phyloP scores from a whole-genome alignment of 1,139 yeast genomes.

The Saccharomyces pastorianus region DNA sequence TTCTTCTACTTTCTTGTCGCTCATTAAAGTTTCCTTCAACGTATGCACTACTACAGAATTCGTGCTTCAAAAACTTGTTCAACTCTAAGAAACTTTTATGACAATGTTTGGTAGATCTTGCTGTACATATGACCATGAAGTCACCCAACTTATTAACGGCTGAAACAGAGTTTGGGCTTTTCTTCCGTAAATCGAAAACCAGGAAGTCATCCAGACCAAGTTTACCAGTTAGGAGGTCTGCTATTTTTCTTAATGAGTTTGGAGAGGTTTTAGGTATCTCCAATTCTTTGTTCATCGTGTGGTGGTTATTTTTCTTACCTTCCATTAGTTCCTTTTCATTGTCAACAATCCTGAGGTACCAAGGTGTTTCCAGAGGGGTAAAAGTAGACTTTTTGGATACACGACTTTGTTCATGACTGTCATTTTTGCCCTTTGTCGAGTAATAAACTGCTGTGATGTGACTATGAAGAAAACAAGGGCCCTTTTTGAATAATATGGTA shows the following conservation, averaged over 20 bases:
- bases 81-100: slow-evolving; percentile 62
- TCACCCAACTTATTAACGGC: slow-evolving; percentile 36
- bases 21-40: slow-evolving; percentile 68
- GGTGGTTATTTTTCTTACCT: neutral
- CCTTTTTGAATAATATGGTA: slow-evolving; percentile 5
- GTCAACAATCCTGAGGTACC: slow-evolving; percentile 25
- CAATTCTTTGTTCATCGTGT: too few species aligned
- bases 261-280: slow-evolving; percentile 39
- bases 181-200: slow-evolving; percentile 49
- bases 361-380: slow-evolving; percentile 13
- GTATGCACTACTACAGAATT: slow-evolving; percentile 38
- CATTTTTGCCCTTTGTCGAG: neutral
- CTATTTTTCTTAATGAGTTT: slow-evolving; percentile 37
- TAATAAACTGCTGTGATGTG: neutral
- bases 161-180: slow-evolving; percentile 39
- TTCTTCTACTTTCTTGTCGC: slow-evolving; percentile 48
- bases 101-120: slow-evolving; percentile 70
- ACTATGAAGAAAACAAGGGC: slow-evolving; percentile 12
- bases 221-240: slow-evolving; percentile 44
- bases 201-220: slow-evolving; percentile 58
- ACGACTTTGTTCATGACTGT: neutral
- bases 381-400: neutral
- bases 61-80: slow-evolving; percentile 39
- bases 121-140: slow-evolving; percentile 63
- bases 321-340: slow-evolving; percentile 9